Evolutionary conservation across 2,329 filamentous ascomycete species (phyloP), one percentile per base, ranked within the genome.

Genomic region (Xylaria sp.): DNA sequence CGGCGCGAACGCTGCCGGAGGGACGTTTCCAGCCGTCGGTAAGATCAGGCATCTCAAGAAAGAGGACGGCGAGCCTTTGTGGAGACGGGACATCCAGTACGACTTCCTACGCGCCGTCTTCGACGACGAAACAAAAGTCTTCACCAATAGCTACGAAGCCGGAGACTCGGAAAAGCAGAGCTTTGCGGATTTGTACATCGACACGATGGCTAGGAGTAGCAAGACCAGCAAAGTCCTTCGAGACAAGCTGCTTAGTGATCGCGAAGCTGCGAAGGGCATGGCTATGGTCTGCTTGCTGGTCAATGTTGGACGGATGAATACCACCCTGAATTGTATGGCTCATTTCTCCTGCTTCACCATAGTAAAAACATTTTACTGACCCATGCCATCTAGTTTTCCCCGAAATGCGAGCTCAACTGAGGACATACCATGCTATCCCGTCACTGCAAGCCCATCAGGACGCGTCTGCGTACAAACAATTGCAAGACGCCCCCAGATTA

Each of bases 201-300:
- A 98, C 81, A 95, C 96, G 69, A 98, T 99, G 95, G 94, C 96
- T 2, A 90, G 94, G 80, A 99, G 96, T 83, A 98, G 94, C 86
- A 99, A 99, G 85, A 98, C 95, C 34, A 98, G 96, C 86, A 98
- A 98, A 83, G 96, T 99, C 59, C 86, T 99, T 72, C 94, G 97
- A 81, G 96, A 99, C 82, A 98, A 99, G 84, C 87, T 99, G 73
- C 87, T 97, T 77, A 96, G 91, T 74, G 96, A 99, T 80, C 91
- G 93, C 77, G 91, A 94, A 73, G 94, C 94, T 25, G 96, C 95
- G 44, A 94, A 97, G 80, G 95, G 94, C 78, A 99, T 99, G 96
- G 96, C 96, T 63, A 99, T 99, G 96, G 95, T 99, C 68, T 99
- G 96, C 81, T 84, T 99, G 73, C 84, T 99, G 76, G 96, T 99